Percentiles rank a stretch among this genome's conserved stretches.
phyloP scores from a whole-genome alignment of 1,284 basidiomycete species.

The Vanrija pseudolonga region DNA sequence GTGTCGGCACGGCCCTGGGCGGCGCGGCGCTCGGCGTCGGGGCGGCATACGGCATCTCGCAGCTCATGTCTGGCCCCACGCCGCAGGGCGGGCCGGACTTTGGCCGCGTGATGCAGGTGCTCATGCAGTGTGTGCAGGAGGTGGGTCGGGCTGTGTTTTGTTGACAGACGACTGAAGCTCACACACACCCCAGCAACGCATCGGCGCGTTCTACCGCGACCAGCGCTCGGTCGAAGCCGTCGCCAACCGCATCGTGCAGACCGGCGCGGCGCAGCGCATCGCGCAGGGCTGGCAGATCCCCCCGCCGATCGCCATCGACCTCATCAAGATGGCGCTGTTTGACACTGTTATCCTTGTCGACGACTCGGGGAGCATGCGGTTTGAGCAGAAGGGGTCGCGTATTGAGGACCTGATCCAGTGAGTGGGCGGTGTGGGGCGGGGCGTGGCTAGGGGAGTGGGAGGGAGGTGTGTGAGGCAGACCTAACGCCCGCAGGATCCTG shows the following conservation, averaged over 20 bases:
- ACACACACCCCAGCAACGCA: slow-evolving; percentile 44
- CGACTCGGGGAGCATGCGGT: slow-evolving; percentile 50
- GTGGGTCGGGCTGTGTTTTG: slow-evolving; percentile 34
- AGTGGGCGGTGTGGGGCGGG: slow-evolving; percentile 18
- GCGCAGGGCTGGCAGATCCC: slow-evolving; percentile 51
- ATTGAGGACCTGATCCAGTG: slow-evolving; percentile 50
- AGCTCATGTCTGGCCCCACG: slow-evolving; percentile 26
- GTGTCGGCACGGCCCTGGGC: background rate
- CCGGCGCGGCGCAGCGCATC: slow-evolving; percentile 48
- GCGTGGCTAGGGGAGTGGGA: too few species aligned
- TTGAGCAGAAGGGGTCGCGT: slow-evolving; percentile 48
- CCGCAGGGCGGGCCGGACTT: background rate
- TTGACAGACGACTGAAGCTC: too few species aligned
- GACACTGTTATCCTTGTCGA: slow-evolving; percentile 49
- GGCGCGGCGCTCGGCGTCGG: slow-evolving; percentile 9
- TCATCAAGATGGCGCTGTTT: slow-evolving; percentile 49
- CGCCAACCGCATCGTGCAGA: slow-evolving; percentile 47
- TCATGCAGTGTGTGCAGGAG: slow-evolving; percentile 49
- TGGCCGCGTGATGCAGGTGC: slow-evolving; percentile 6
- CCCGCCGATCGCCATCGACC: slow-evolving; percentile 50
- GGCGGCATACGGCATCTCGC: slow-evolving; percentile 29
- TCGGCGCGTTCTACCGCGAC: slow-evolving; percentile 52
- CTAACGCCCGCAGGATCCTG: slow-evolving; percentile 30
- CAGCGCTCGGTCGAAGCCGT: slow-evolving; percentile 48
- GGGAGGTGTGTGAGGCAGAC: too few species aligned